These are phyloP conservation scores for Myrica gale DNA, from an alignment of 306 rosid species.

Conservation along the genomic window DNA sequence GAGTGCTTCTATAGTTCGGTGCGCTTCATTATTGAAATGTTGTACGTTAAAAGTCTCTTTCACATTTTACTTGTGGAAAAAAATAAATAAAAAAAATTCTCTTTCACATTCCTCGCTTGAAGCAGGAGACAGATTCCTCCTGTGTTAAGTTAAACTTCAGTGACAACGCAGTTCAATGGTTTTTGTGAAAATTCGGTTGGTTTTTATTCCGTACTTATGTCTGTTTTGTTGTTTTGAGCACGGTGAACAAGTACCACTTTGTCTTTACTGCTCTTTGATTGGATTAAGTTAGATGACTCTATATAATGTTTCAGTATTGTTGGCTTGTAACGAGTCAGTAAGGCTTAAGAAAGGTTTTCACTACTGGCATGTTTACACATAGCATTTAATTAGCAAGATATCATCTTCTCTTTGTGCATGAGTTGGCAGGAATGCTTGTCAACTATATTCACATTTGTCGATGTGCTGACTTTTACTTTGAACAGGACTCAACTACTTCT, in stretches of 20 bases:
- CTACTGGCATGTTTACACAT: neutral
- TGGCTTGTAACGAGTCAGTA: too few relatives aligned
- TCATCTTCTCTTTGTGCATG: neutral
- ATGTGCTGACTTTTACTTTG: conserved; percentile 16
- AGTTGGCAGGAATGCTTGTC: neutral
- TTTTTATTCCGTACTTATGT: neutral
- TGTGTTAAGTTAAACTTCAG: too few relatives aligned
- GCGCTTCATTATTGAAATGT: too few relatives aligned
- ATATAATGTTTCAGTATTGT: neutral
- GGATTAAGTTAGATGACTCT: neutral
- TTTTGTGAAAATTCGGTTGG: neutral
- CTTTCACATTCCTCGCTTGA: too few relatives aligned
- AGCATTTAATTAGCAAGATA: neutral
- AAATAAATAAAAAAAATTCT: too few relatives aligned
- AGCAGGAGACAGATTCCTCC: too few relatives aligned
- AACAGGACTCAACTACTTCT: conserved; percentile 40
- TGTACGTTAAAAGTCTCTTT: too few relatives aligned
- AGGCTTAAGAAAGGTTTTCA: neutral
- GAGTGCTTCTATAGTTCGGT: conserved; percentile 24
- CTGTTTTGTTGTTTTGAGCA: conserved; percentile 1
- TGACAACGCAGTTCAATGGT: neutral
- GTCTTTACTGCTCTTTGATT: neutral
- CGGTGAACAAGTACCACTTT: neutral
- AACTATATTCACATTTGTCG: neutral
- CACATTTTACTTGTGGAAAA: too few relatives aligned